Percentiles rank a stretch among this genome's conserved stretches.
These are phyloP conservation scores for Penicillium salamii DNA, from an alignment of 495 filamentous ascomycete genomes.

Conservation along the genomic window DNA sequence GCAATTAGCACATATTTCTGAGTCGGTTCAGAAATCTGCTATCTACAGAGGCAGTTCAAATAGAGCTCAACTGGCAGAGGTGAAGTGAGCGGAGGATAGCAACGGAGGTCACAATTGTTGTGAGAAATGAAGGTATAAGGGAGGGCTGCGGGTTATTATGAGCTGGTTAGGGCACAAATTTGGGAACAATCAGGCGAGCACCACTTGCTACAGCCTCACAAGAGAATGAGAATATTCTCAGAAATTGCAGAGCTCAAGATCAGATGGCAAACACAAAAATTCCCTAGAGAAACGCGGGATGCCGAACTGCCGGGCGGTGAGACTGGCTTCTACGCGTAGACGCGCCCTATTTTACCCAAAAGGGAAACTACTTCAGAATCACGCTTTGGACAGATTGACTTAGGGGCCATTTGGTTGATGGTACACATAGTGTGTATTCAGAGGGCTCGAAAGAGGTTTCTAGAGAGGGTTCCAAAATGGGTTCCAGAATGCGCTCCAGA, in stretches of 20 bases:
- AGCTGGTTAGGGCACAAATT: too few relatives aligned
- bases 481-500: too few relatives aligned
- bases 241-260: background rate
- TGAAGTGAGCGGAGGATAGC: background rate
- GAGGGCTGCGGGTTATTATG: background rate
- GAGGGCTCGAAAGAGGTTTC: too few relatives aligned
- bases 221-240: too few relatives aligned
- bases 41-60: background rate
- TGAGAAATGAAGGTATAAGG: background rate
- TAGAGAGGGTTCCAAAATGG: too few relatives aligned
- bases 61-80: background rate
- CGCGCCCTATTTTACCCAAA: constrained; percentile 24
- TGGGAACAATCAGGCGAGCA: too few relatives aligned
- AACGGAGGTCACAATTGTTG: constrained; percentile 1
- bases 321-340: constrained; percentile 15
- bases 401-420: too few relatives aligned
- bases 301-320: constrained; percentile 14
- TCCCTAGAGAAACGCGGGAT: constrained; percentile 18
- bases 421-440: too few relatives aligned
- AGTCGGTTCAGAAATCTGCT: too few relatives aligned
- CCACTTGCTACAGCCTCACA: background rate
- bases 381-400: too few relatives aligned
- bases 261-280: constrained; percentile 12
- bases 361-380: constrained; percentile 3
- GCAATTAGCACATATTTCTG: constrained; percentile 10